These are phyloP conservation scores for Piper betle DNA, from an alignment of 164 flowering plant species.

Conservation along the genomic window DNA sequence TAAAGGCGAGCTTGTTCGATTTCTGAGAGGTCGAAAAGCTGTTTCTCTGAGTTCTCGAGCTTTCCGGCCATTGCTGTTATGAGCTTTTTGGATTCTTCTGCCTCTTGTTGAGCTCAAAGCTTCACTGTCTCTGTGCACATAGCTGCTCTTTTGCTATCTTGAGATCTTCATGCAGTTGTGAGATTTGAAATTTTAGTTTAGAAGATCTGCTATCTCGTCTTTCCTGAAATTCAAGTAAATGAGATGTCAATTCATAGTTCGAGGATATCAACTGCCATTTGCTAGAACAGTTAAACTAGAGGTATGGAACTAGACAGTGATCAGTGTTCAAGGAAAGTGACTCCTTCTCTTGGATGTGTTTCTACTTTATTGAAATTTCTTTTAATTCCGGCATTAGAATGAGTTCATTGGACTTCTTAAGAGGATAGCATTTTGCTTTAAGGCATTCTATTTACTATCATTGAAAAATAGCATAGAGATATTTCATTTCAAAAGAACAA, in stretches of 20 bases:
- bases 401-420: too few relatives aligned
- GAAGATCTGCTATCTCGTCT: slow-evolving; percentile 55
- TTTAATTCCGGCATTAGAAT: too few relatives aligned
- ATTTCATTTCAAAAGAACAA: too few relatives aligned
- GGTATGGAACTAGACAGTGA: too few relatives aligned
- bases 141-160: slow-evolving; percentile 60
- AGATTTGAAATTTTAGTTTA: slow-evolving; percentile 57
- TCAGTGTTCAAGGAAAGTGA: neutral
- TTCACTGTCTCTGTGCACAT: slow-evolving; percentile 42
- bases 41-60: slow-evolving; percentile 49
- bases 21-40: slow-evolving; percentile 31
- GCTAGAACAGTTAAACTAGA: too few relatives aligned
- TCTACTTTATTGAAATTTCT: too few relatives aligned
- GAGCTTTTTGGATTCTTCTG: slow-evolving; percentile 60
- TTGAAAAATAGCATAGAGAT: too few relatives aligned
- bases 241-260: neutral
- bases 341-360: neutral
- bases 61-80: slow-evolving; percentile 31
- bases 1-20: slow-evolving; percentile 33
- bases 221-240: slow-evolving; percentile 26
- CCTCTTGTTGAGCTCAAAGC: slow-evolving; percentile 48
- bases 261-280: too few relatives aligned
- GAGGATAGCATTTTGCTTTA: too few relatives aligned
- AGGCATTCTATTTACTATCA: too few relatives aligned
- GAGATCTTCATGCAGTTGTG: slow-evolving; percentile 61